Percentiles rank a stretch among this genome's conserved stretches.
Conservation (phyloP, 2,329 filamentous ascomycete species). For the Grosmannia serpens region DNA sequence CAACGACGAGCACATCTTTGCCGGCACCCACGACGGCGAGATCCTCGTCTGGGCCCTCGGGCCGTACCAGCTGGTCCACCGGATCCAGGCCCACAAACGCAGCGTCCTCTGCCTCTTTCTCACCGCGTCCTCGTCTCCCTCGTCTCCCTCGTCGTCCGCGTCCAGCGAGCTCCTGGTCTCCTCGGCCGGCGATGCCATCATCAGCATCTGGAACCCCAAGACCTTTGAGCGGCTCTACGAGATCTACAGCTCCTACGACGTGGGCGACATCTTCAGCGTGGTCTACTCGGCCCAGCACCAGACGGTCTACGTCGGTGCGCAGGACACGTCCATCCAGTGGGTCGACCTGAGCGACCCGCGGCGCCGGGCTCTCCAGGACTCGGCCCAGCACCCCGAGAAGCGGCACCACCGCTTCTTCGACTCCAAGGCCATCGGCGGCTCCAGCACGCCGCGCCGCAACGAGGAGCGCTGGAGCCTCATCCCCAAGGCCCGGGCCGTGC, state of each 20-base stretch:
- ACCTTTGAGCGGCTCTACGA: conserved; percentile 71
- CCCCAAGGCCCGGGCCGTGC: conserved; percentile 40
- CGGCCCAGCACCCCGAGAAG: conserved; percentile 59
- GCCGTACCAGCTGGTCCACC: conserved; percentile 69
- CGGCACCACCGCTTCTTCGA: conserved; percentile 88
- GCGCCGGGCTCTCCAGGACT: conserved; percentile 46
- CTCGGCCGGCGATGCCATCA: conserved; percentile 82
- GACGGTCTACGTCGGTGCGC: conserved; percentile 81
- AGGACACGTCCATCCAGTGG: conserved; percentile 96
- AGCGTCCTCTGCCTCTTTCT: conserved; percentile 80
- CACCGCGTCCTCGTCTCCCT: conserved; percentile 20
- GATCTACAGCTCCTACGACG: conserved; percentile 86
- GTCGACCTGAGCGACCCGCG: conserved; percentile 58
- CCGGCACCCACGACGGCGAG: conserved; percentile 86
- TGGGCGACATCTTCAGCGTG: conserved; percentile 94
- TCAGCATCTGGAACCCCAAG: conserved; percentile 83
- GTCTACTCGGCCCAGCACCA: conserved; percentile 70
- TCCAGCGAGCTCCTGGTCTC: conserved; percentile 60
- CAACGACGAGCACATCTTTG: conserved; percentile 72
- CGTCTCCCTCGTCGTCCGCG: neutral
- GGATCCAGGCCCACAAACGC: conserved; percentile 80
- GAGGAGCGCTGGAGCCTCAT: conserved; percentile 46
- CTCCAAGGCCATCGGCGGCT: conserved; percentile 73
- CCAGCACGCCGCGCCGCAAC: conserved; percentile 61
- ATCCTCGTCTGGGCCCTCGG: conserved; percentile 85